A percentile compares a stretch with the other conserved stretches of the same genome.
phyloP scores from a whole-genome alignment of 2,329 filamentous ascomycete species.

The Verticillium longisporum region DNA sequence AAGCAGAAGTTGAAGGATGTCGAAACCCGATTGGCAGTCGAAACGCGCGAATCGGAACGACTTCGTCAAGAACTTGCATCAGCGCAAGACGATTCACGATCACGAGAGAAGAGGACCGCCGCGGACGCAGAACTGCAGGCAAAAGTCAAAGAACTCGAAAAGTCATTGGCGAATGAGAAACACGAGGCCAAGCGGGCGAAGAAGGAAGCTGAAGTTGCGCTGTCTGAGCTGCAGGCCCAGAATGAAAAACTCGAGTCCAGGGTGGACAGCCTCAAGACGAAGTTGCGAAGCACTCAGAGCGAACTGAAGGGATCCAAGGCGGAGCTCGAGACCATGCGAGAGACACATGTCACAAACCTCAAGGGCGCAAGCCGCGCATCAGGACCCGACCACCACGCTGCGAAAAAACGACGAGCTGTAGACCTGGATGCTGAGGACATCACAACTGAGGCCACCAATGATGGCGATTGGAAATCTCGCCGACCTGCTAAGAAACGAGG shows the following conservation, averaged over 20 bases:
- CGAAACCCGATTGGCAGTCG: conserved; percentile 25
- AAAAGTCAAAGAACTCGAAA: conserved; percentile 26
- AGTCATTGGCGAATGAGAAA: conserved; percentile 30
- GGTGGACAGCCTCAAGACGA: conserved; percentile 61
- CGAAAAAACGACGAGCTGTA: conserved; percentile 33
- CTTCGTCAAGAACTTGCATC: neutral
- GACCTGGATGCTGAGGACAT: neutral
- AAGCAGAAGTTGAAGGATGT: conserved; percentile 26
- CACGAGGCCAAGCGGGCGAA: conserved; percentile 38
- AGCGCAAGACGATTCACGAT: neutral
- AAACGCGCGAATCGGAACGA: conserved; percentile 15
- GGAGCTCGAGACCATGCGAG: conserved; percentile 27
- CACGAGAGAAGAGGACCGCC: conserved; percentile 28
- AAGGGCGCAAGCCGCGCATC: neutral
- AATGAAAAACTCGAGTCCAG: conserved; percentile 63
- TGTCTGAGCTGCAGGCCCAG: conserved; percentile 54
- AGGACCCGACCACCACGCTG: conserved; percentile 19
- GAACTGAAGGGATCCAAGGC: conserved; percentile 56
- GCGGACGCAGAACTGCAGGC: conserved; percentile 32
- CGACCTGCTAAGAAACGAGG: conserved; percentile 49
- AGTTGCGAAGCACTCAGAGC: conserved; percentile 62
- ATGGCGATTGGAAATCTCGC: conserved; percentile 32
- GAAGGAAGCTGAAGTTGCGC: conserved; percentile 43
- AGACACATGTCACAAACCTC: conserved; percentile 11
- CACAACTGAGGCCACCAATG: conserved; percentile 34